Base-by-base conservation (phyloP, 140 eudicot species). In the Flaveria floridana region DNA sequence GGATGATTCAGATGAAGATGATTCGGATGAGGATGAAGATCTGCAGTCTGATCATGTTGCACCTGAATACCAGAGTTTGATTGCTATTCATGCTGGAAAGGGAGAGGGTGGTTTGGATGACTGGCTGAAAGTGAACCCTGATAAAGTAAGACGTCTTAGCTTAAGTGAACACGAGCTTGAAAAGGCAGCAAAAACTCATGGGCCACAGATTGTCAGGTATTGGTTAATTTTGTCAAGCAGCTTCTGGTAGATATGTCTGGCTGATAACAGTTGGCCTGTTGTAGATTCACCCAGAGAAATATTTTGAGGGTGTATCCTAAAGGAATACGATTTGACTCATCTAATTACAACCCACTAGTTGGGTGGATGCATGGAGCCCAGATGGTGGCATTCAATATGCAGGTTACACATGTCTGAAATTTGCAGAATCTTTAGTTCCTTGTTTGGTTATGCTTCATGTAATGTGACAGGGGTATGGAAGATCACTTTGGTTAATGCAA, bases 361-460 rank as follows among this genome's bases (percentile, higher is more conserved):
- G 96, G 89, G 46, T 89, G 91, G 94, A 85, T 87, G 86, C 94
- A 87, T 84, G 96, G 96, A 80, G 89, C 96, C 82, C 96, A 89
- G 68, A 87, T 89, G 91, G 94, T 89, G 53, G 96, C 96, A 37
- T 85, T 89, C 58, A 89, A 89, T 70, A 89, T 89, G 96, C 96
- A 89, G 94, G 96, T 89, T 62, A 46, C 68, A 55, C 81, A 59
- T 70, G 25, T 25, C 48, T 34, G 15, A 25, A 34, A 25, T 28
- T 20, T 25, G 3, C 30, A 59, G 41, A 58, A n/a, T 68, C 23
- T 44, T 56, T 2, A 56, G 20, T 34, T 48, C 20, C 26, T 70
- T 64, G 52, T 72, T 34, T 79, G 47, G 6, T 65, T 65, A 73
- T 18, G 34, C 19, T 56, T 48, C 44, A 64, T 64, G 42, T 72